Conservation (phyloP, 345 rosid species). For the Anastatica hierochuntica region DNA sequence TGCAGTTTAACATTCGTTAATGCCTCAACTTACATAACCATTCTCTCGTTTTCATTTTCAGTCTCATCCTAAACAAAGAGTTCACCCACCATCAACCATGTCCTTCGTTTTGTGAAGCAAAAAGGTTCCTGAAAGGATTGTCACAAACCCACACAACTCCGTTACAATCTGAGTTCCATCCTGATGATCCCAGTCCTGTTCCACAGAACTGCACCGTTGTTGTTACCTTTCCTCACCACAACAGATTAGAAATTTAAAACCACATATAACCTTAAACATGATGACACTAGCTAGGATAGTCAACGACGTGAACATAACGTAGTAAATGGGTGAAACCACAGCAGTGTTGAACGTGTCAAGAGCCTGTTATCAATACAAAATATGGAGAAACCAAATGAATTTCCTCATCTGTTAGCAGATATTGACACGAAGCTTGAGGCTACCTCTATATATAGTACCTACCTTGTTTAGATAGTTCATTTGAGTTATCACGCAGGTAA, state of each 20-base stretch:
- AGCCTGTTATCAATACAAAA: too few species aligned
- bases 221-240: too few species aligned
- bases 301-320: constrained; percentile 80
- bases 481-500: constrained; percentile 58
- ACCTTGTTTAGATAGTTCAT: constrained; percentile 76
- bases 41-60: too few species aligned
- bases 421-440: background rate
- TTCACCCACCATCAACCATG: constrained; percentile 50
- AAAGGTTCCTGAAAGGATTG: constrained; percentile 70
- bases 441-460: background rate
- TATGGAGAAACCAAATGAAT: too few species aligned
- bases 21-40: background rate
- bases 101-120: constrained; percentile 75
- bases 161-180: constrained; percentile 69
- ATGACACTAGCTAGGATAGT: constrained; percentile 83
- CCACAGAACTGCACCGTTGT: too few species aligned
- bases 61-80: too few species aligned
- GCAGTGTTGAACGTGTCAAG: constrained; percentile 92
- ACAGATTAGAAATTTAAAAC: too few species aligned
- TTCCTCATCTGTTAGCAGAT: background rate
- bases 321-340: constrained; percentile 84
- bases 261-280: constrained; percentile 66
- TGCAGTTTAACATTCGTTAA: background rate
- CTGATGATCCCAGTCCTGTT: constrained; percentile 82
- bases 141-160: constrained; percentile 66